Evolutionary conservation across 208 protist species (phyloP).

Genomic region (Crithidia brevicula): DNA sequence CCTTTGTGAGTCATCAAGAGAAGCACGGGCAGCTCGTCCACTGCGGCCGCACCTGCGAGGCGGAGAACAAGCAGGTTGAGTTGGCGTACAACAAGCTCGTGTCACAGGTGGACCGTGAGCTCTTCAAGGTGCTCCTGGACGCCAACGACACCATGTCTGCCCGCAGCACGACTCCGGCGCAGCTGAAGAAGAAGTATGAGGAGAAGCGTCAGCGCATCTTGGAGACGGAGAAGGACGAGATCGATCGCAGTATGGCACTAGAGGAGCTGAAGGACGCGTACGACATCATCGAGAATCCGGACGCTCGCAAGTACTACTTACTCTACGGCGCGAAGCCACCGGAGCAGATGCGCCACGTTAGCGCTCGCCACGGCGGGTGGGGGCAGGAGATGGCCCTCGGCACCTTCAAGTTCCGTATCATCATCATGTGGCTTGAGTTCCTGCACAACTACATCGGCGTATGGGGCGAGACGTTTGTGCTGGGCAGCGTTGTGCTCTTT

Average conservation of each 20-base stretch:
- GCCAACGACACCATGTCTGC: constrained; percentile 74
- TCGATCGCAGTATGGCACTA: constrained; percentile 81
- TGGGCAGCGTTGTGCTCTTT: constrained; percentile 52
- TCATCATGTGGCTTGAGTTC: constrained; percentile 86
- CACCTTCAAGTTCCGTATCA: constrained; percentile 82
- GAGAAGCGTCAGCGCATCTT: constrained; percentile 67
- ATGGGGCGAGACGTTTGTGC: constrained; percentile 77
- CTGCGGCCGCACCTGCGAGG: constrained; percentile 74
- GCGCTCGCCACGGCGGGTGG: constrained; percentile 82
- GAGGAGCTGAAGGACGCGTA: constrained; percentile 89
- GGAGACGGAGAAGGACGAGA: constrained; percentile 66
- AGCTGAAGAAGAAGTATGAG: constrained; percentile 81
- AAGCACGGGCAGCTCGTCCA: constrained; percentile 79
- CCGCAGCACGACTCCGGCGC: constrained; percentile 43
- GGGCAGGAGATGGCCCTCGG: constrained; percentile 82
- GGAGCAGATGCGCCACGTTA: constrained; percentile 82
- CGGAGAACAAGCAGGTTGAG: constrained; percentile 80
- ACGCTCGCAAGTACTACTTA: constrained; percentile 89
- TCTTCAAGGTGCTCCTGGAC: constrained; percentile 84
- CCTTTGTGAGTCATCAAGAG: constrained; percentile 69
- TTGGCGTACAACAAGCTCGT: constrained; percentile 78
- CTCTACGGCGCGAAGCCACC: constrained; percentile 89
- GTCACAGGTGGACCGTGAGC: constrained; percentile 86
- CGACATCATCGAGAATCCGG: constrained; percentile 83
- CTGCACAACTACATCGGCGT: constrained; percentile 72